Percentiles rank a stretch among this genome's conserved stretches.
phyloP scores from a whole-genome alignment of 108 stramenopile species.

The Stephanodiscus triporus region DNA sequence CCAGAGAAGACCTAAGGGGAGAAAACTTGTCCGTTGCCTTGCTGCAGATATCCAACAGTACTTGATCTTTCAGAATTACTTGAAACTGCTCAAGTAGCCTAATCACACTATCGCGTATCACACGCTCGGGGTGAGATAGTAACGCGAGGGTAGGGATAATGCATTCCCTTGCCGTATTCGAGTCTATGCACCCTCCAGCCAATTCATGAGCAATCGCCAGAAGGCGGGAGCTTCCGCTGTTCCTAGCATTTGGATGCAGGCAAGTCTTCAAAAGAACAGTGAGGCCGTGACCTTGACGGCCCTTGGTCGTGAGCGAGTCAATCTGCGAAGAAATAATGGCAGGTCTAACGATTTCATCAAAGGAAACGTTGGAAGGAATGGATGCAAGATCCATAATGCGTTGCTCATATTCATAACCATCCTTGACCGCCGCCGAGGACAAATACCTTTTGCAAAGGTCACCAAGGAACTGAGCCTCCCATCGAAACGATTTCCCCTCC shows the following conservation, averaged over 20 bases:
- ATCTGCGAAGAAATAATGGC: constrained; percentile 28
- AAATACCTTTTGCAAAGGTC: constrained; percentile 22
- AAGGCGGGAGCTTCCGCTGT: constrained; percentile 41
- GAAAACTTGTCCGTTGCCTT: constrained; percentile 52
- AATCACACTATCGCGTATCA: constrained; percentile 50
- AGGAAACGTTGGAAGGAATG: constrained; percentile 18
- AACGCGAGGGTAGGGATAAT: constrained; percentile 58
- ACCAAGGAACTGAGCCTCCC: constrained; percentile 28
- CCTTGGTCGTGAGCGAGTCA: background rate
- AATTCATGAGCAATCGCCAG: constrained; percentile 38
- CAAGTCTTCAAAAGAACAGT: constrained; percentile 26
- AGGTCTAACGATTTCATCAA: constrained; percentile 37
- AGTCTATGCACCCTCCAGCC: constrained; percentile 10
- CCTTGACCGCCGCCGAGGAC: background rate
- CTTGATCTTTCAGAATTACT: constrained; percentile 19
- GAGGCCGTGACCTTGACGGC: constrained; percentile 8
- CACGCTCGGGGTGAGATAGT: constrained; percentile 44
- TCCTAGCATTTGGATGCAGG: constrained; percentile 31
- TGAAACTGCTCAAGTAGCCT: constrained; percentile 49
- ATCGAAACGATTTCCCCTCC: constrained; percentile 23
- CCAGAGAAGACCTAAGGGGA: constrained; percentile 46
- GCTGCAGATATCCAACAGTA: constrained; percentile 37
- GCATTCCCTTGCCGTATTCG: constrained; percentile 27
- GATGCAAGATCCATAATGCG: constrained; percentile 31
- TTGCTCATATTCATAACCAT: constrained; percentile 15